Base-by-base conservation (phyloP, 768 basidiomycete genomes). In the Hebeloma cylindrosporum region DNA sequence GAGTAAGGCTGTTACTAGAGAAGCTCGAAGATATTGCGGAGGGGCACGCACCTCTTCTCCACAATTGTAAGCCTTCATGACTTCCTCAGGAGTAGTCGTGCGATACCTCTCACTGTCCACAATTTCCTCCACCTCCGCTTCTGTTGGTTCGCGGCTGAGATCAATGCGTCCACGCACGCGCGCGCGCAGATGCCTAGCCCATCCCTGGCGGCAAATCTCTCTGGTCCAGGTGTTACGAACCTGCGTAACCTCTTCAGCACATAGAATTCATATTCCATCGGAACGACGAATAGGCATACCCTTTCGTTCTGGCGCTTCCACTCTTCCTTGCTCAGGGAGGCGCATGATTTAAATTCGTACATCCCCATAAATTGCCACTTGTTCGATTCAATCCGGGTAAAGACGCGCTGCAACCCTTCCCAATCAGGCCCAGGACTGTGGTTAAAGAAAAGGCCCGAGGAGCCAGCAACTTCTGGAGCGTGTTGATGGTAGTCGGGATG, bases 401-500 rank as follows among this genome's bases (percentile, higher is more conserved):
- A 45, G 7, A 59, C 53, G 10, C 47, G 40, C 5, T 22, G 28
- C 9, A 7, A 5, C 4, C 44, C 42, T 0, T 7, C 16, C 26
- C 7, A 21, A 11, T 26, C 41, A 0, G 16, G 5, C 1, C 28
- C 37, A 28, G 31, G 31, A 28, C 27, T 28, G 0, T 40, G 34
- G 16, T 42, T 4, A 23, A 69, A 68, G 42, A 52, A 65, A 0
- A 74, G 44, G 0, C 72, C 71, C 0, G 61, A 62, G 0, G 60
- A 58, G 0, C 71, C 70, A 0, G 69, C 66, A 10, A 63, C 29
- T 39, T 64, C 47, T 1, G 69, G 72, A 7, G 62, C 69, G 16
- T 68, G 55, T 1, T 69, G 67, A 29, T 71, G 65, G 29, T 57
- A 61, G 2, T 45, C 34, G 1, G 65, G 53, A 38, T 63, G 64